Evolutionary conservation across 805 yeast species (phyloP), one percentile per base, ranked within the genome.

Genomic region (Ogataea zsoltii): DNA sequence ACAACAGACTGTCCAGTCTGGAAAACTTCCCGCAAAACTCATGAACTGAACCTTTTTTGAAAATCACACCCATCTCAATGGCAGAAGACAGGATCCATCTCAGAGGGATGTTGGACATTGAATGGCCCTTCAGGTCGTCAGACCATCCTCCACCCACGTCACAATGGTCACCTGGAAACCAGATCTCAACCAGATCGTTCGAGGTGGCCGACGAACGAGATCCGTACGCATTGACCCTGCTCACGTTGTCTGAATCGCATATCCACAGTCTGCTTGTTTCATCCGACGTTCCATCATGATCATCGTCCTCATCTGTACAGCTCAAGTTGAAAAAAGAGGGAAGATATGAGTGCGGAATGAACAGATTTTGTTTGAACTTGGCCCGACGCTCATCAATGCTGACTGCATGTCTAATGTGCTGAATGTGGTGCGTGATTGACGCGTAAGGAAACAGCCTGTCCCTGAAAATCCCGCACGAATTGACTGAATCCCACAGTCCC

Each of bases 111-210:
- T 79, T 74, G 0, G 85, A 70, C 13, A 78, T 48, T 17, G 61
- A 55, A 33, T 77, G 74, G 1, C 78, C 78, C 38, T 67, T 57
- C 0, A 46, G 28, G 57, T 77, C 82, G 4, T 68, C 61, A 1
- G 68, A 60, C 83, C 85, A 82, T 0, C 85, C 85, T 2, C 88
- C 88, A 2, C 89, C 89, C 54, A 79, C 65, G 61, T 83, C 88
- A 9, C 83, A 70, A 61, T 83, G 89, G 56, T 79, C 79, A 2
- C 88, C 90, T 1, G 85, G 78, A 54, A 83, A 83, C 83, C 84
- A 83, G 33, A 77, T 56, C 54, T 83, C 88, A 13, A 74, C 57
- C 28, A 76, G 54, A 51, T 74, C 77, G 29, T 43, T 47, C 2
- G 62, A 55, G n/a, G 42, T 40, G 4, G 51, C 25, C 4, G 29